Conservation (phyloP, 2,329 filamentous ascomycete species). For the Penicillium oxalicum region DNA sequence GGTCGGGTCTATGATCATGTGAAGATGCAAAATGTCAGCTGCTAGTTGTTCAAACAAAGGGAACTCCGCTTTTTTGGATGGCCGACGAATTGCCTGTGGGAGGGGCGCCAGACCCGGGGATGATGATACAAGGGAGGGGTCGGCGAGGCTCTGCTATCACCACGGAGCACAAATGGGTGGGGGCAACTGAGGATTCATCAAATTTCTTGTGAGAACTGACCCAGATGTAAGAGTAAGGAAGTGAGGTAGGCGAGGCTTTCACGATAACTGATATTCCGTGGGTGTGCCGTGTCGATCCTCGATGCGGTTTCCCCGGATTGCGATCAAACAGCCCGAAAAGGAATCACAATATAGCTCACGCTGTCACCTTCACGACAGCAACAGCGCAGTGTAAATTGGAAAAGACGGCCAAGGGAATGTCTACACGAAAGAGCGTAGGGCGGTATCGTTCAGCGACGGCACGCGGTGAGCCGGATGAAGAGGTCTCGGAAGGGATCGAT, state of each 20-base stretch:
- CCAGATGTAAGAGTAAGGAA: neutral
- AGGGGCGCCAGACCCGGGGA: neutral
- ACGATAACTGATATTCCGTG: too few species aligned
- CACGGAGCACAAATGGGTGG: too few species aligned
- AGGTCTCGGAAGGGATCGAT: conserved; percentile 30
- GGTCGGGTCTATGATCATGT: too few species aligned
- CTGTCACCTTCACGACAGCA: conserved; percentile 8
- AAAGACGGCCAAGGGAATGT: conserved; percentile 6
- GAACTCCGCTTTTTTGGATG: too few species aligned
- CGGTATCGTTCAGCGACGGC: conserved; percentile 12
- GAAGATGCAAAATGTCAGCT: too few species aligned
- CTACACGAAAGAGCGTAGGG: conserved; percentile 17
- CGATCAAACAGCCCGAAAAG: conserved; percentile 8
- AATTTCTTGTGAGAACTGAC: too few species aligned
- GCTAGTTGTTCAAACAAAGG: too few species aligned
- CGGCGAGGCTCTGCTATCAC: too few species aligned
- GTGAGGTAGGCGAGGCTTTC: neutral
- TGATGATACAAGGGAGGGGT: neutral
- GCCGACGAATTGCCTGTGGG: too few species aligned
- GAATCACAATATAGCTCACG: neutral
- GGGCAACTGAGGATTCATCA: too few species aligned
- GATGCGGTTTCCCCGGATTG: conserved; percentile 9
- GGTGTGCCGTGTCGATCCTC: conserved; percentile 9
- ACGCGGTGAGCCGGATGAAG: conserved; percentile 19
- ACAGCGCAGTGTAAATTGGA: conserved; percentile 6